phyloP scores from a whole-genome alignment of 345 rosid genomes.

The Hypericum perforatum region DNA sequence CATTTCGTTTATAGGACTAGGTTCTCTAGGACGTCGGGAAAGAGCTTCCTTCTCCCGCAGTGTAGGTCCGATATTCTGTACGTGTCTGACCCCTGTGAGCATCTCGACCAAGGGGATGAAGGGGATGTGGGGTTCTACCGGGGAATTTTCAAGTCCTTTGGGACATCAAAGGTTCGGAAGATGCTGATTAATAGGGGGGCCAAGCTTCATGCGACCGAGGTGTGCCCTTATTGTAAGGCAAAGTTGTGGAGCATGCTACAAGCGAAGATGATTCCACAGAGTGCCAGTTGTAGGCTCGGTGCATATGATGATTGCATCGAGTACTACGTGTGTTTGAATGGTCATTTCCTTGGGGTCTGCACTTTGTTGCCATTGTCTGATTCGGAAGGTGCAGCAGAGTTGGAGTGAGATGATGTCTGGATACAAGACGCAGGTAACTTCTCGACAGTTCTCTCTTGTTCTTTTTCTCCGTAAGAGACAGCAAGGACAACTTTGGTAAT shows the following conservation, averaged over 20 bases:
- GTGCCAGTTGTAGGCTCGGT: slow-evolving; percentile 89
- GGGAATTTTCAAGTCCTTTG: slow-evolving; percentile 87
- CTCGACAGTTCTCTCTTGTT: background rate
- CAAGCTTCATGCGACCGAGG: slow-evolving; percentile 69
- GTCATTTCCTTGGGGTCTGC: slow-evolving; percentile 92
- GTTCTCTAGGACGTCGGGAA: slow-evolving; percentile 89
- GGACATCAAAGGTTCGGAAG: slow-evolving; percentile 62
- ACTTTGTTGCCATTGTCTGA: slow-evolving; percentile 84
- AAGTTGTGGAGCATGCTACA: slow-evolving; percentile 91
- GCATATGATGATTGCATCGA: slow-evolving; percentile 84
- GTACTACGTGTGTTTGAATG: slow-evolving; percentile 89
- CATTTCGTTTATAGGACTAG: slow-evolving; percentile 85
- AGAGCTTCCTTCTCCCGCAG: slow-evolving; percentile 82
- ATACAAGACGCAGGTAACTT: slow-evolving; percentile 23
- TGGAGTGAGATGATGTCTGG: slow-evolving; percentile 26
- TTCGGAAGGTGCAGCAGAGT: slow-evolving; percentile 69
- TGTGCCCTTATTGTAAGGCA: slow-evolving; percentile 90
- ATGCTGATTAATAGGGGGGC: slow-evolving; percentile 60
- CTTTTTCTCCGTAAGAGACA: too few relatives aligned
- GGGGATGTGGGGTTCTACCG: slow-evolving; percentile 95
- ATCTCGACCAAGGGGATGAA: slow-evolving; percentile 90
- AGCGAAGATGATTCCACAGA: slow-evolving; percentile 89
- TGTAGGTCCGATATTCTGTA: slow-evolving; percentile 80
- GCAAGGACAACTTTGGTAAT: too few relatives aligned
- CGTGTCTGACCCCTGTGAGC: slow-evolving; percentile 98